Conservation (phyloP, 202 grass and related monocot genomes). For the Cymbopogon flexuosus region DNA sequence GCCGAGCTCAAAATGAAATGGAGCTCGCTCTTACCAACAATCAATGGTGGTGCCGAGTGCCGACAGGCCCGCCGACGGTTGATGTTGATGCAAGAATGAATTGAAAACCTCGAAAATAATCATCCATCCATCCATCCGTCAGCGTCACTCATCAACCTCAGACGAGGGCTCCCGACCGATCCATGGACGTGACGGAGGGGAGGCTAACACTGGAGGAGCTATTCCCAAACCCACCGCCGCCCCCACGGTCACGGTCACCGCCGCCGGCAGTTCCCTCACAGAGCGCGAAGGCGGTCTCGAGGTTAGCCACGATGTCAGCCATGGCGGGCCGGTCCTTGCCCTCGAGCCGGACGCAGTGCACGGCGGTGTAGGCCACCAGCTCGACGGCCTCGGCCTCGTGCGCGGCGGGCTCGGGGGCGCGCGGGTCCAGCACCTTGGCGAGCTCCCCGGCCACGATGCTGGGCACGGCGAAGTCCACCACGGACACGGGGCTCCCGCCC, state of each 20-base stretch:
- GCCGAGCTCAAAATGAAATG: too few species aligned
- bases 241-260: neutral
- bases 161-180: constrained; percentile 21
- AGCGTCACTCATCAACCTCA: neutral
- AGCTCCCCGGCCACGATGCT: constrained; percentile 55
- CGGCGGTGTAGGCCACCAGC: constrained; percentile 71
- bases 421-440: constrained; percentile 49
- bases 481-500: constrained; percentile 46
- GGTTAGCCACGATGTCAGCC: constrained; percentile 71
- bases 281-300: constrained; percentile 68
- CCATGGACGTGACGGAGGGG: constrained; percentile 54
- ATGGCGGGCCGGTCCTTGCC: constrained; percentile 63
- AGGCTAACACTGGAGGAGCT: constrained; percentile 59
- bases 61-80: too few species aligned
- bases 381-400: constrained; percentile 81
- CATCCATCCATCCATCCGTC: too few species aligned
- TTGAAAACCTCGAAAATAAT: neutral
- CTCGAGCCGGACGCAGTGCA: constrained; percentile 67
- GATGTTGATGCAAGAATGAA: neutral
- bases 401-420: constrained; percentile 17
- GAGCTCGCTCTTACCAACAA: neutral
- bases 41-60: neutral
- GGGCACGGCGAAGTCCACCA: constrained; percentile 70
- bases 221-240: neutral
- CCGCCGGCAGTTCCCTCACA: constrained; percentile 43